Percentiles rank a stretch among this genome's conserved stretches.
These are phyloP conservation scores for Mitragyna speciosa DNA, from an alignment of 257 asterid species.

Conservation along the genomic window DNA sequence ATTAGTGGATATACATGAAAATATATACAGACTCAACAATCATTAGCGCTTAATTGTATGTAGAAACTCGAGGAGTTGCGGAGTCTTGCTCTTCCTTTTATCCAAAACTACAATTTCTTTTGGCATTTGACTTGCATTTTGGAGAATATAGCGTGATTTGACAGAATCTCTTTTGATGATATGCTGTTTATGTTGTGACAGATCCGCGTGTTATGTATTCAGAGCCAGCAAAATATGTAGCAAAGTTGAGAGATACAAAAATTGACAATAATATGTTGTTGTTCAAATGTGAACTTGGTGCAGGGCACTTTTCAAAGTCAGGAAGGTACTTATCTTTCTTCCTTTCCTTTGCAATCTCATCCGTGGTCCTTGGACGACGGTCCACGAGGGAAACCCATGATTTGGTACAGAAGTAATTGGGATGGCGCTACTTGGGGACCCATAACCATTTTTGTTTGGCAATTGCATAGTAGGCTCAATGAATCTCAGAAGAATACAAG, in stretches of 20 bases:
- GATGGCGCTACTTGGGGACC: neutral
- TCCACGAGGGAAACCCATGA: neutral
- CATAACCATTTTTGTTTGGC: neutral
- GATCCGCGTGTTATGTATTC: slow-evolving; percentile 89
- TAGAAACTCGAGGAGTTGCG: neutral
- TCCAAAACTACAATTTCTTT: neutral
- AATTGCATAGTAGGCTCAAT: neutral
- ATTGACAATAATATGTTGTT: slow-evolving; percentile 67
- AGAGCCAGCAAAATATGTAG: slow-evolving; percentile 92
- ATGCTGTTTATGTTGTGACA: slow-evolving; percentile 24
- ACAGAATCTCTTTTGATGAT: neutral
- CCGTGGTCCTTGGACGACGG: neutral
- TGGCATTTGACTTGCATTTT: neutral
- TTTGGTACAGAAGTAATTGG: neutral
- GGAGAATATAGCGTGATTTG: neutral
- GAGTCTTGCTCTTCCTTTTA: neutral
- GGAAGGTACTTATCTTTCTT: slow-evolving; percentile 56
- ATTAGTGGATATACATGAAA: neutral
- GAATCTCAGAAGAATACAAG: too few species aligned
- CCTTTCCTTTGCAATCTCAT: neutral
- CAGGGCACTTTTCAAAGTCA: slow-evolving; percentile 94
- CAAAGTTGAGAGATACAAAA: slow-evolving; percentile 86
- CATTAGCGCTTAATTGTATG: neutral
- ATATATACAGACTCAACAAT: neutral
- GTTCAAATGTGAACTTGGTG: slow-evolving; percentile 89